Conservation (phyloP, 805 yeast species). For the Candida railenensis region DNA sequence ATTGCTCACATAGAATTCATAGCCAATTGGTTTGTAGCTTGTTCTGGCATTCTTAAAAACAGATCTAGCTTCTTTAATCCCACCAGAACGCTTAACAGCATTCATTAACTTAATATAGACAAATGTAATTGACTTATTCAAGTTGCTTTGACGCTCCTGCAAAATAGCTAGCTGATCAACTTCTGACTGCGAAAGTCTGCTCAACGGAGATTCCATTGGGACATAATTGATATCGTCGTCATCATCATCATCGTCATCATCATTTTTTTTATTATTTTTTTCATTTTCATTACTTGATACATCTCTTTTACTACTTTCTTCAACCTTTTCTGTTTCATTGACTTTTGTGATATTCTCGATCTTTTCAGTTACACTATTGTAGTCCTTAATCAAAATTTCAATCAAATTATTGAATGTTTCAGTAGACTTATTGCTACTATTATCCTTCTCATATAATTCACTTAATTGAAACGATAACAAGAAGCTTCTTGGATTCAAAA, state of each 20-base stretch:
- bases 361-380: slow-evolving; percentile 22
- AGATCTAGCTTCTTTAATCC: slow-evolving; percentile 69
- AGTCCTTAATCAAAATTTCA: slow-evolving; percentile 39
- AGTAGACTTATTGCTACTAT: slow-evolving; percentile 49
- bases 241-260: slow-evolving; percentile 18
- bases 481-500: slow-evolving; percentile 68
- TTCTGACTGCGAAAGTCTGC: slow-evolving; percentile 18
- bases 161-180: slow-evolving; percentile 19
- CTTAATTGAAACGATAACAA: slow-evolving; percentile 65
- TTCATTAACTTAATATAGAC: slow-evolving; percentile 72
- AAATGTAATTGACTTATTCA: slow-evolving; percentile 49
- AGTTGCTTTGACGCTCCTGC: slow-evolving; percentile 20
- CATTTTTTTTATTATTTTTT: neutral
- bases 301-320: no score
- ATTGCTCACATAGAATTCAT: slow-evolving; percentile 76
- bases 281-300: slow-evolving; percentile 8
- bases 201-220: slow-evolving; percentile 3
- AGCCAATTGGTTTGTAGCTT: slow-evolving; percentile 54
- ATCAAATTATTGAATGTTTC: slow-evolving; percentile 52
- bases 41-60: slow-evolving; percentile 72
- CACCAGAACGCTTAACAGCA: slow-evolving; percentile 64
- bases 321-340: slow-evolving; percentile 13
- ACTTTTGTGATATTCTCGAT: slow-evolving; percentile 17
- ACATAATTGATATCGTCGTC: slow-evolving; percentile 13
- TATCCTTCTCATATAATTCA: slow-evolving; percentile 64